These are phyloP conservation scores for Paecilomyces sp. DNA, from an alignment of 2,329 filamentous ascomycete species.

Conservation along the genomic window DNA sequence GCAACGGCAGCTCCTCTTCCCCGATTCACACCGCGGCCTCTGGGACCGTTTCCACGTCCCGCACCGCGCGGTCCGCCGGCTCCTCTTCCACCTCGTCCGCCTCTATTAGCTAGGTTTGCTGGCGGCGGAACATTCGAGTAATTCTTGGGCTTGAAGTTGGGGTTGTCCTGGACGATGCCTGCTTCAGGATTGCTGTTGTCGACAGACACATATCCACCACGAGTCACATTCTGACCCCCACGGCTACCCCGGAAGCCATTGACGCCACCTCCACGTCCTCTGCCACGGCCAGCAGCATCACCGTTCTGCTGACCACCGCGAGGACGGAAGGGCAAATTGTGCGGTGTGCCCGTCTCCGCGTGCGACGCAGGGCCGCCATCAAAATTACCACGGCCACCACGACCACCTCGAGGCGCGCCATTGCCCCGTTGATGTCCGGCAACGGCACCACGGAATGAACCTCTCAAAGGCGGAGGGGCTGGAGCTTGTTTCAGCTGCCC, in stretches of 20 bases:
- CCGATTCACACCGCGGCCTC: constrained; percentile 19
- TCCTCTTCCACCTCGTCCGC: constrained; percentile 28
- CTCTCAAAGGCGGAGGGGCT: constrained; percentile 51
- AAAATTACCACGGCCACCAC: constrained; percentile 26
- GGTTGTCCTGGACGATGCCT: constrained; percentile 50
- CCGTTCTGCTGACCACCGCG: constrained; percentile 14
- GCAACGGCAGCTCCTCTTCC: constrained; percentile 17
- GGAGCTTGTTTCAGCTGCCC: constrained; percentile 53
- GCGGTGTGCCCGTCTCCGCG: constrained; percentile 2
- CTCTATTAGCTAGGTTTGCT: constrained; percentile 26
- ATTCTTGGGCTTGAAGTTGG: constrained; percentile 48
- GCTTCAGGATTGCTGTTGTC: constrained; percentile 46
- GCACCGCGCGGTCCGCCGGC: constrained; percentile 18
- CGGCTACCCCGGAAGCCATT: constrained; percentile 16
- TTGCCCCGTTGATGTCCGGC: constrained; percentile 36
- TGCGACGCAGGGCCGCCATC: constrained; percentile 10
- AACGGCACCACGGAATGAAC: constrained; percentile 53
- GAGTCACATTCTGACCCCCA: constrained; percentile 18
- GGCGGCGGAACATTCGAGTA: constrained; percentile 47
- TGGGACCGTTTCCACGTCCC: constrained; percentile 22
- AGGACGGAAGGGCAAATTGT: constrained; percentile 25
- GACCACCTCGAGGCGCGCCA: constrained; percentile 18
- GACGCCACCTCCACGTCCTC: constrained; percentile 14
- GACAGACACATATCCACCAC: constrained; percentile 31
- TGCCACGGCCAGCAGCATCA: constrained; percentile 27